Conservation (phyloP, 1,139 yeast genomes). For the Debaryomyces sp. region DNA sequence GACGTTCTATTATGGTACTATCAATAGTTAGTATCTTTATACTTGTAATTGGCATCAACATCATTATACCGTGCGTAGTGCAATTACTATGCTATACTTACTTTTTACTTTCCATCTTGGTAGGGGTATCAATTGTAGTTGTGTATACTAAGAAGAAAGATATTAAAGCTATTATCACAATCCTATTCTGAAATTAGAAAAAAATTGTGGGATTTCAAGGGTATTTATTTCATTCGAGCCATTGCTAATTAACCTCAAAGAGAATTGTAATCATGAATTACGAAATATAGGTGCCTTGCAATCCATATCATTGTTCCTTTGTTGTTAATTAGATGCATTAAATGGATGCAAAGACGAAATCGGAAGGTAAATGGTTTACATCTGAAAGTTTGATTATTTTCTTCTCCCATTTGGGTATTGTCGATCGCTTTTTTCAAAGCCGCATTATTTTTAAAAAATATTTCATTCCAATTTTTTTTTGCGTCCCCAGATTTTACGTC, state of each 20-base stretch:
- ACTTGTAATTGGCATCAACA: background rate
- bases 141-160: background rate
- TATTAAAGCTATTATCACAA: background rate
- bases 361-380: background rate
- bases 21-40: conserved; percentile 7
- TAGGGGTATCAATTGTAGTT: conserved; percentile 16
- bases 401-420: background rate
- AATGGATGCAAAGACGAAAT: conserved; percentile 2
- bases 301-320: background rate
- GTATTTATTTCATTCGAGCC: conserved; percentile 10
- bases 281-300: background rate
- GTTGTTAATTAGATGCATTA: conserved; percentile 3
- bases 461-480: background rate
- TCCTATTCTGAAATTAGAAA: background rate
- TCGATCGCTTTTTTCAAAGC: background rate
- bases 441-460: background rate
- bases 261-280: background rate
- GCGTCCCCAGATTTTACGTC: background rate
- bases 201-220: conserved; percentile 5
- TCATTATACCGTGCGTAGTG: background rate
- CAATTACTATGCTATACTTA: conserved; percentile 13
- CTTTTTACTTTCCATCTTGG: conserved; percentile 17
- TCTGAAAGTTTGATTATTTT: background rate
- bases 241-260: background rate
- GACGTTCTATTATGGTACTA: conserved; percentile 34